Evolutionary conservation across 208 protist species (phyloP), one percentile per base, ranked within the genome.

Genomic region (Crithidia acanthocephali): DNA sequence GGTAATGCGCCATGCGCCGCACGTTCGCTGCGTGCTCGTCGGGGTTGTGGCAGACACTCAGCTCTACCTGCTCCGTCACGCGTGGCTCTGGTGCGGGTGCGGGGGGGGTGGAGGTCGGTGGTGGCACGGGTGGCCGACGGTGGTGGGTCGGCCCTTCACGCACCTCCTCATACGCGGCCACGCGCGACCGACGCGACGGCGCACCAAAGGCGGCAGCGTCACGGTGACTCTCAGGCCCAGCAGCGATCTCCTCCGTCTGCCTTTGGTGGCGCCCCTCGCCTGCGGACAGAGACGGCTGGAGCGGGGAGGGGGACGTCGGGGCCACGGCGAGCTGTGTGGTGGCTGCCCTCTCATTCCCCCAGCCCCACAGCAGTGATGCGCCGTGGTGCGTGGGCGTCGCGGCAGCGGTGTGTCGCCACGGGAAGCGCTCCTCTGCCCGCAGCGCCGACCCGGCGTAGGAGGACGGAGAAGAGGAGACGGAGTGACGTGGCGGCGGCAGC

Each of bases 1-100:
- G 61, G 64, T 95, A 95, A 25, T 45, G 61, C 44, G 82, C 71
- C 20, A 92, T 80, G 40, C 74, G 57, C n/a, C 56, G 53, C 44
- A 92, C 44, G 56, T 87, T 88, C n/a, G 75, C 76, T 2, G 73
- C 69, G 58, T 88, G 81, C 20, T 53, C 35, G 25, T 74, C 61
- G 1, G 63, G 48, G 27, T 47, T 63, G 42, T 66, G 55, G 45
- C 50, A 25, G 33, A 32, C 27, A 28, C 35, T 47, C 15, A 64
- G 42, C 22, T 56, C 45, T 28, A 44, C 42, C 37, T 10, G 37
- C 8, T 13, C 42, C 30, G 9, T 25, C 9, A 27, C 37, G 20
- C 37, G 2, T 2, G 23, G 10, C 25, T 22, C 6, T 16, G 64
- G 52, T 51, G 27, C 48, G 4, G 48, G 37, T 15, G 66, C 0